Base-by-base conservation (phyloP, 2,329 filamentous ascomycete species). In the Penicillium sp. region DNA sequence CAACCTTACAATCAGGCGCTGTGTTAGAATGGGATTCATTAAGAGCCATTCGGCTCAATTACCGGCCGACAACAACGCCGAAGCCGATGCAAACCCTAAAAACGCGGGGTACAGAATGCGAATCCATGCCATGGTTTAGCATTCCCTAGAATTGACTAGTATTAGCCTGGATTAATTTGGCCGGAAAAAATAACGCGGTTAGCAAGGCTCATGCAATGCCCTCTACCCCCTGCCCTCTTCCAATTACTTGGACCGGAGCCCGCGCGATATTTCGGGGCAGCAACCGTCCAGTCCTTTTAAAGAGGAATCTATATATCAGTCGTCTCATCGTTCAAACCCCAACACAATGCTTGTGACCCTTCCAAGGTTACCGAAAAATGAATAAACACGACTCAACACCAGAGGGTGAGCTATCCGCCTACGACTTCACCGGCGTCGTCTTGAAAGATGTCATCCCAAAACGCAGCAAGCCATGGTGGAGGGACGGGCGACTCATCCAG, bases 381-480 rank as follows among this genome's bases (percentile, higher is more conserved):
- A 23, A n/a, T 9, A 40, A 40, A 26, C 21, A 40, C 21, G n/a
- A 26, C 13, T 4, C 18, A 13, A 8, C 36, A 17, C 21, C 13
- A 24, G 36, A 40, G 36, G 36, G 36, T 15, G 21, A 24, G 26
- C 7, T 13, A 5, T 8, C 27, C 17, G 26, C 15, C 21, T 48
- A 43, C 30, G 36, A 53, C 8, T 53, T 53, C 10, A 46, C 40
- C 4, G 51, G 51, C 2, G 27, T 53, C 18, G 30, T 29, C 18
- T 40, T 53, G 5, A 42, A 42, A 13, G 51, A 53, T 53, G 51
- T 53, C 13, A 37, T 53, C 34, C 51, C 51, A 3, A 46, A 46
- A n/a, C 41, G 42, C 17, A 26, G 33, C 27, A 53, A 53, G 34
- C 46, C 46, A 17, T 49, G 40, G 41, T 53, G 51, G 51, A 49